A percentile compares a stretch with the other conserved stretches of the same genome.
Evolutionary conservation across 768 basidiomycete species (phyloP).

Genomic region (Lentinula raphanica): DNA sequence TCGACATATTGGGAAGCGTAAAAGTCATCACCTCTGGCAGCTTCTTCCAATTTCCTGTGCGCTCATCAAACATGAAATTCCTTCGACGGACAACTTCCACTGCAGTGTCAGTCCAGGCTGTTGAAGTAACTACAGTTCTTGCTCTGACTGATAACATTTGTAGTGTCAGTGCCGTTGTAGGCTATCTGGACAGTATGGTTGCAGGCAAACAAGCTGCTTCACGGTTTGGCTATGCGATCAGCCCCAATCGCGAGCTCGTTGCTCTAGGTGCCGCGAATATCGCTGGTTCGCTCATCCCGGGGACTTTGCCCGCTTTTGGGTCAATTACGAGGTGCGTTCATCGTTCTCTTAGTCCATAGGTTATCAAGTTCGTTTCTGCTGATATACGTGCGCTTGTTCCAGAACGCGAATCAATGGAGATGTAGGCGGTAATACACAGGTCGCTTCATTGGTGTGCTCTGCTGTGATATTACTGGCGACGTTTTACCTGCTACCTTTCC

Average conservation of each 20-base stretch:
- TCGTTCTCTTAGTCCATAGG: conserved; percentile 7
- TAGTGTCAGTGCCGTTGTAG: conserved; percentile 76
- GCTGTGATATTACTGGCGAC: conserved; percentile 73
- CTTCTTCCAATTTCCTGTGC: conserved; percentile 74
- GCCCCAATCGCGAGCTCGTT: conserved; percentile 92
- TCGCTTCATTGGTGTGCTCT: conserved; percentile 79
- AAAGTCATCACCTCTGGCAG: conserved; percentile 51
- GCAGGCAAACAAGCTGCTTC: conserved; percentile 90
- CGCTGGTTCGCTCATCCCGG: conserved; percentile 73
- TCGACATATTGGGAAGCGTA: conserved; percentile 81
- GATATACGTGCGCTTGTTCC: neutral
- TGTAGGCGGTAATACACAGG: conserved; percentile 83
- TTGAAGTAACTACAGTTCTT: neutral
- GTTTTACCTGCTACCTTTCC: conserved; percentile 82
- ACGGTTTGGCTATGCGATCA: conserved; percentile 83
- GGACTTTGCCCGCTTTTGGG: conserved; percentile 88
- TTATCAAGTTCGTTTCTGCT: neutral
- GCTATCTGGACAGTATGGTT: conserved; percentile 92
- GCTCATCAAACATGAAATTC: conserved; percentile 51
- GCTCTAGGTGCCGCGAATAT: conserved; percentile 87
- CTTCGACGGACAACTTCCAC: conserved; percentile 80
- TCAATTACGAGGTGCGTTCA: conserved; percentile 75
- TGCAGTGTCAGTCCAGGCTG: conserved; percentile 49
- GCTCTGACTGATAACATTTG: neutral
- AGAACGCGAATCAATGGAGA: conserved; percentile 88